A percentile compares a stretch with the other conserved stretches of the same genome.
Conservation (phyloP, 148 eudicot species). For the Chenopodium formosanum region DNA sequence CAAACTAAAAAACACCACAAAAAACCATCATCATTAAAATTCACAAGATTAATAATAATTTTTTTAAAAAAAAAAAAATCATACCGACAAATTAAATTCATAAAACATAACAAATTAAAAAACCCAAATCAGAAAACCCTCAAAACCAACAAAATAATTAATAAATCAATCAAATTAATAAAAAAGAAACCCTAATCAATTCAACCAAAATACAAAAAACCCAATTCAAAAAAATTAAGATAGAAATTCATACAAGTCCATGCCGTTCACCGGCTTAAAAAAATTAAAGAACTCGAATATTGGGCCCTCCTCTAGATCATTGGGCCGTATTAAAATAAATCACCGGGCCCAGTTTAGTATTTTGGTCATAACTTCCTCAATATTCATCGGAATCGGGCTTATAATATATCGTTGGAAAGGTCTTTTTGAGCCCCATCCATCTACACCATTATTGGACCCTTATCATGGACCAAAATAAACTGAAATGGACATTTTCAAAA, state of each 20-base stretch:
- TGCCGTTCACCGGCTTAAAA: slow-evolving; percentile 79
- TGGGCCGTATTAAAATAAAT: no score
- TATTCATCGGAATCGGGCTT: no score
- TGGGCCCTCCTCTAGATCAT: no score
- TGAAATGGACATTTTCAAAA: no score
- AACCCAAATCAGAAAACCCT: neutral
- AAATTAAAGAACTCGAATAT: no score
- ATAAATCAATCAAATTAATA: neutral
- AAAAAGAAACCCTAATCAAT: neutral
- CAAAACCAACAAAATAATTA: neutral
- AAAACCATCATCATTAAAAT: neutral
- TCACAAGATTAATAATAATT: neutral
- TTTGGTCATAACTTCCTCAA: no score
- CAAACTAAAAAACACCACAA: neutral
- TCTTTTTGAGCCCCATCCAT: no score
- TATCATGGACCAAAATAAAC: no score
- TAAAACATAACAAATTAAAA: neutral
- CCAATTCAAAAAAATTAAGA: neutral
- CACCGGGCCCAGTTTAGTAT: no score
- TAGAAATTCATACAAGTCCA: slow-evolving; percentile 41
- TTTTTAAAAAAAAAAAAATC: no score
- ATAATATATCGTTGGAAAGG: no score
- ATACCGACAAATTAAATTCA: neutral
- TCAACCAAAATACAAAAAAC: neutral
- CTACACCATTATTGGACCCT: no score